These are phyloP conservation scores for Tothia fuscella DNA, from an alignment of 2,329 filamentous ascomycete genomes.

Conservation along the genomic window DNA sequence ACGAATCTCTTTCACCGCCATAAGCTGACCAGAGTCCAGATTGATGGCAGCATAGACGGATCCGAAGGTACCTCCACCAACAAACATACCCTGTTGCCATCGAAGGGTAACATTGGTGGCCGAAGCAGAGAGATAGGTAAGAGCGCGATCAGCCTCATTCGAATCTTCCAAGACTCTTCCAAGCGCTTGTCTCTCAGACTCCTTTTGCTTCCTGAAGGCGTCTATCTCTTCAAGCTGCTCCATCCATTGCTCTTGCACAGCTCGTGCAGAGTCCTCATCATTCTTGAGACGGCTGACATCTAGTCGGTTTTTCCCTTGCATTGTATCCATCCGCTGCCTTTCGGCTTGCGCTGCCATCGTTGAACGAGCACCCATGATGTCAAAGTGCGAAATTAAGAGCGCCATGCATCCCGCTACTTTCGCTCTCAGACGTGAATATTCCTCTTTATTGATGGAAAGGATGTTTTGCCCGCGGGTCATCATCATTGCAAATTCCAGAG, in stretches of 20 bases:
- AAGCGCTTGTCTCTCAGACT: slow-evolving; percentile 75
- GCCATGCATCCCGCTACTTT: slow-evolving; percentile 98
- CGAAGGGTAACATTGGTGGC: slow-evolving; percentile 90
- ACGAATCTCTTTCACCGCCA: slow-evolving; percentile 98
- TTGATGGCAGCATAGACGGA: slow-evolving; percentile 98
- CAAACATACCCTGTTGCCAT: slow-evolving; percentile 98
- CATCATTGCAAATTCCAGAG: slow-evolving; percentile 91
- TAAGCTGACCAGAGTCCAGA: slow-evolving; percentile 84
- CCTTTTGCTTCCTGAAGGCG: slow-evolving; percentile 61
- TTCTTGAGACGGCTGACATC: slow-evolving; percentile 64
- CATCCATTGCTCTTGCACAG: slow-evolving; percentile 65
- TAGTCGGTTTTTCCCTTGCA: slow-evolving; percentile 63
- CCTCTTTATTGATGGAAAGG: slow-evolving; percentile 74
- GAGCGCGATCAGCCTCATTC: slow-evolving; percentile 88
- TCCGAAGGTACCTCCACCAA: slow-evolving; percentile 92
- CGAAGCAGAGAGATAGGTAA: slow-evolving; percentile 86
- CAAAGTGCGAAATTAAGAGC: slow-evolving; percentile 92
- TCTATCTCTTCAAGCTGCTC: slow-evolving; percentile 66
- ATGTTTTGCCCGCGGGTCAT: slow-evolving; percentile 94
- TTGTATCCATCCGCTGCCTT: slow-evolving; percentile 72
- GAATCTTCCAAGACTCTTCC: slow-evolving; percentile 86
- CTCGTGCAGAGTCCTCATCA: slow-evolving; percentile 72
- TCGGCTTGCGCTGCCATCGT: slow-evolving; percentile 89
- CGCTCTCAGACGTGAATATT: slow-evolving; percentile 68
- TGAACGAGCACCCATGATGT: slow-evolving; percentile 95